A percentile compares a stretch with the other conserved stretches of the same genome.
Evolutionary conservation across 768 basidiomycete genomes (phyloP).

Genomic region (Agaricus blazei): DNA sequence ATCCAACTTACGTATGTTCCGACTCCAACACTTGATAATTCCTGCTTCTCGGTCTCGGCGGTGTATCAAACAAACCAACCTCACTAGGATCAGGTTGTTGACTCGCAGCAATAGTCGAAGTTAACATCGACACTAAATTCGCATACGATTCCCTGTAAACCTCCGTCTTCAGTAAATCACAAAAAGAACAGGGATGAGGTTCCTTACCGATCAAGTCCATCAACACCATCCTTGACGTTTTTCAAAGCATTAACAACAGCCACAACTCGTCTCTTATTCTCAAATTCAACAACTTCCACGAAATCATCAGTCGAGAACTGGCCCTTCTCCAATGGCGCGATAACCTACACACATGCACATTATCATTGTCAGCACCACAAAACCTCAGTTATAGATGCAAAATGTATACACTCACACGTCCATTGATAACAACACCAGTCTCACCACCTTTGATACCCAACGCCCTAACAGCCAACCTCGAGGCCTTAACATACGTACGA

Average conservation of each 20-base stretch:
- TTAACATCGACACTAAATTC: conserved; percentile 56
- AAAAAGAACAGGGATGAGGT: neutral
- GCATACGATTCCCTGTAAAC: conserved; percentile 47
- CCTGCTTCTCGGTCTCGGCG: conserved; percentile 50
- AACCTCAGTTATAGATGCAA: neutral
- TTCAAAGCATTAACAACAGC: conserved; percentile 66
- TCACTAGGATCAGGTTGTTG: conserved; percentile 72
- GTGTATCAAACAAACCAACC: conserved; percentile 64
- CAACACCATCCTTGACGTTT: conserved; percentile 37
- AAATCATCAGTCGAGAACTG: conserved; percentile 74
- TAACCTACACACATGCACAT: conserved; percentile 41
- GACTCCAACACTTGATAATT: conserved; percentile 58
- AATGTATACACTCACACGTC: conserved; percentile 53
- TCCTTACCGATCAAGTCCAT: conserved; percentile 18
- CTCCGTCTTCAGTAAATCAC: neutral
- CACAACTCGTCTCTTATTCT: conserved; percentile 62
- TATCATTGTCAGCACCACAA: neutral
- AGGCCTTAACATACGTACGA: conserved; percentile 36
- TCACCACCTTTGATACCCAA: conserved; percentile 58
- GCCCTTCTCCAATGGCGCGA: conserved; percentile 62
- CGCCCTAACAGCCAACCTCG: conserved; percentile 45
- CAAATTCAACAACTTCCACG: conserved; percentile 63
- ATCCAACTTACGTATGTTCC: conserved; percentile 54
- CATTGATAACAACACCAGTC: conserved; percentile 71
- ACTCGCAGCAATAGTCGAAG: conserved; percentile 69